phyloP scores from a whole-genome alignment of 2,329 filamentous ascomycete genomes.

The Rhinocladiella similis region DNA sequence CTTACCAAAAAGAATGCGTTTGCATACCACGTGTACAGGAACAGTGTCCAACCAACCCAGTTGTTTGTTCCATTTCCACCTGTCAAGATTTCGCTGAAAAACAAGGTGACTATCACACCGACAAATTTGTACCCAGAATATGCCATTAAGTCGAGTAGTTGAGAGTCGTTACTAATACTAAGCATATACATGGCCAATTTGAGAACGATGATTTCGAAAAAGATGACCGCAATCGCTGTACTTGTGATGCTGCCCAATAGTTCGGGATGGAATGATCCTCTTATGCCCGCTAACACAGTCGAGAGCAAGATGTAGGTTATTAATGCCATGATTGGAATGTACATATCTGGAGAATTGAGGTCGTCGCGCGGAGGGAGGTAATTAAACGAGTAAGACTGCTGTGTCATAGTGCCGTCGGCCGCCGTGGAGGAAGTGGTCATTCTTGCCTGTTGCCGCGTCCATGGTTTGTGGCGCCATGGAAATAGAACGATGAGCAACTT shows the following conservation, averaged over 20 bases:
- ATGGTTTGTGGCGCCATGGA: slow-evolving; percentile 96
- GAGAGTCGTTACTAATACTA: slow-evolving; percentile 89
- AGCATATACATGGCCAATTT: slow-evolving; percentile 93
- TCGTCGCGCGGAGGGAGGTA: slow-evolving; percentile 93
- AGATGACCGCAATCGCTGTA: slow-evolving; percentile 76
- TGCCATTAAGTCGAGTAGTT: slow-evolving; percentile 88
- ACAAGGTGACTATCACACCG: slow-evolving; percentile 86
- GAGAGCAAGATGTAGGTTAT: slow-evolving; percentile 96
- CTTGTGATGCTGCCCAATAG: slow-evolving; percentile 86
- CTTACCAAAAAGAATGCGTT: slow-evolving; percentile 93
- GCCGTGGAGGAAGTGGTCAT: slow-evolving; percentile 42
- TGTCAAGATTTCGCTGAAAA: slow-evolving; percentile 74
- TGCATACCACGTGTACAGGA: slow-evolving; percentile 86
- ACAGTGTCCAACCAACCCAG: slow-evolving; percentile 85
- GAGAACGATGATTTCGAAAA: slow-evolving; percentile 84
- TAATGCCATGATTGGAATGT: slow-evolving; percentile 96
- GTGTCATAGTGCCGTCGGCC: slow-evolving; percentile 63
- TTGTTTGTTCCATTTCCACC: slow-evolving; percentile 79
- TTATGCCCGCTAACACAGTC: slow-evolving; percentile 82
- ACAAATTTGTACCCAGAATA: slow-evolving; percentile 99
- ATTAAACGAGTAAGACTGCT: slow-evolving; percentile 51
- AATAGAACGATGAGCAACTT: slow-evolving; percentile 94
- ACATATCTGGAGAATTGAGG: slow-evolving; percentile 98
- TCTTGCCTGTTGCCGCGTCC: slow-evolving; percentile 81
- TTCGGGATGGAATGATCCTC: slow-evolving; percentile 91